Evolutionary conservation across 1,284 basidiomycete genomes (phyloP).

Genomic region (Cutaneotrichosporon sp.): DNA sequence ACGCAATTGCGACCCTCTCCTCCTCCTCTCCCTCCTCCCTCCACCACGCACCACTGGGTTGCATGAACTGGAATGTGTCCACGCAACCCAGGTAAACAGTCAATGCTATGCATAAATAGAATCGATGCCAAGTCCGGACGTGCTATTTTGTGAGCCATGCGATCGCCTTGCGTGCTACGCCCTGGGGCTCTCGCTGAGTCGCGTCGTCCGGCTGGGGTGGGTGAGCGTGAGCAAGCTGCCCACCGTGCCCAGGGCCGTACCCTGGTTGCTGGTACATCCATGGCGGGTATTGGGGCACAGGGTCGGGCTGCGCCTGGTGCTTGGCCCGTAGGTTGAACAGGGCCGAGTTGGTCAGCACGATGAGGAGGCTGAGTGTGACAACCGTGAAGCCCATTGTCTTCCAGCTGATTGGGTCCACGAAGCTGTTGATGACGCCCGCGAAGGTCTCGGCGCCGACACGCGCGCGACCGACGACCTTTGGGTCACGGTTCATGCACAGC

Average conservation of each 20-base stretch:
- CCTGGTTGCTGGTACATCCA: conserved; percentile 2
- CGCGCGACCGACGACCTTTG: conserved; percentile 79
- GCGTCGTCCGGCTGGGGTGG: too few relatives aligned
- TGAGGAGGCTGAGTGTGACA: conserved; percentile 70
- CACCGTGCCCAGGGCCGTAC: too few relatives aligned
- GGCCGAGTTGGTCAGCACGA: conserved; percentile 75
- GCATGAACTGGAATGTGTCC: neutral
- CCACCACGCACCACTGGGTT: too few relatives aligned
- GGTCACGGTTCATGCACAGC: conserved; percentile 93
- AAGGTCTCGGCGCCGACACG: conserved; percentile 89
- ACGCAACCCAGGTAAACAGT: neutral
- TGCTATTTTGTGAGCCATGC: conserved; percentile 11
- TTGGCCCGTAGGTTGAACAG: conserved; percentile 53
- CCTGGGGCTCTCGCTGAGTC: neutral
- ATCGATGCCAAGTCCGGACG: too few relatives aligned
- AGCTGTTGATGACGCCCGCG: conserved; percentile 91
- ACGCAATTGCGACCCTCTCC: too few relatives aligned
- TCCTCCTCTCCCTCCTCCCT: too few relatives aligned
- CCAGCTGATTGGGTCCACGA: conserved; percentile 95
- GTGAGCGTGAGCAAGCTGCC: neutral
- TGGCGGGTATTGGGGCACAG: conserved; percentile 5
- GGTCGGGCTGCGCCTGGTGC: conserved; percentile 32
- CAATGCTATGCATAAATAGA: neutral
- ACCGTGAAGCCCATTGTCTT: conserved; percentile 87
- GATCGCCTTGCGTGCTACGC: conserved; percentile 6